phyloP scores from a whole-genome alignment of 2,329 filamentous ascomycete species.

The Paracamarosporium sp. region DNA sequence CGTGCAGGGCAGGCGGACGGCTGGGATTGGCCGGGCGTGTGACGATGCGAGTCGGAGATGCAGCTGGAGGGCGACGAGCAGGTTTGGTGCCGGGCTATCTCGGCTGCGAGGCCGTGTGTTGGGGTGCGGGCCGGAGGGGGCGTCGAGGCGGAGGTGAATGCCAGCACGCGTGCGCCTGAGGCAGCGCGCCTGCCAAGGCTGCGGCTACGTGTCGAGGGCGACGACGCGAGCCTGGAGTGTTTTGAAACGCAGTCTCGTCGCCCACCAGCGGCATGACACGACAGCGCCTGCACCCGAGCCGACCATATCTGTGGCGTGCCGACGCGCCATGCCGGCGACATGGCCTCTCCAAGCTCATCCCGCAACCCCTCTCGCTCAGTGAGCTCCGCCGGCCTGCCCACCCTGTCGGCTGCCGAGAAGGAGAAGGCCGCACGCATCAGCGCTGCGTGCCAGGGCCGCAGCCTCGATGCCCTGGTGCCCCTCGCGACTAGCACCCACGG shows the following conservation, averaged over 20 bases:
- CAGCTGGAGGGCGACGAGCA: background rate
- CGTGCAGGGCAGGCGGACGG: background rate
- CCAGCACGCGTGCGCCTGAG: background rate
- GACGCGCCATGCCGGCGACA: slow-evolving; percentile 29
- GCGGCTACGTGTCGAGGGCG: background rate
- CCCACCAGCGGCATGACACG: slow-evolving; percentile 6
- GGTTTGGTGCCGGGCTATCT: background rate
- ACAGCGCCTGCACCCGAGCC: background rate
- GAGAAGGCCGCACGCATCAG: slow-evolving; percentile 43
- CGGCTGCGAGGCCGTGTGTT: background rate
- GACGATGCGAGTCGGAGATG: background rate
- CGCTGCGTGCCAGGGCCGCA: slow-evolving; percentile 49
- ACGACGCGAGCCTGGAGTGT: background rate
- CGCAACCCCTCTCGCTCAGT: slow-evolving; percentile 36
- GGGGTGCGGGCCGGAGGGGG: background rate
- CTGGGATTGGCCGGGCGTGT: background rate
- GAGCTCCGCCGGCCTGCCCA: slow-evolving; percentile 35
- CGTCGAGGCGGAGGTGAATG: background rate
- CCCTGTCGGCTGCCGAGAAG: slow-evolving; percentile 30
- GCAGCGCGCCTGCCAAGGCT: background rate
- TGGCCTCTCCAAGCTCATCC: slow-evolving; percentile 34
- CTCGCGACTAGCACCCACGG: slow-evolving; percentile 54
- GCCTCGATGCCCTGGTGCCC: slow-evolving; percentile 48
- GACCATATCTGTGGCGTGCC: background rate
- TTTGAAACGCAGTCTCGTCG: slow-evolving; percentile 1